phyloP scores from a whole-genome alignment of 2,329 filamentous ascomycete species.

The Trichophyton schoenleinii region DNA sequence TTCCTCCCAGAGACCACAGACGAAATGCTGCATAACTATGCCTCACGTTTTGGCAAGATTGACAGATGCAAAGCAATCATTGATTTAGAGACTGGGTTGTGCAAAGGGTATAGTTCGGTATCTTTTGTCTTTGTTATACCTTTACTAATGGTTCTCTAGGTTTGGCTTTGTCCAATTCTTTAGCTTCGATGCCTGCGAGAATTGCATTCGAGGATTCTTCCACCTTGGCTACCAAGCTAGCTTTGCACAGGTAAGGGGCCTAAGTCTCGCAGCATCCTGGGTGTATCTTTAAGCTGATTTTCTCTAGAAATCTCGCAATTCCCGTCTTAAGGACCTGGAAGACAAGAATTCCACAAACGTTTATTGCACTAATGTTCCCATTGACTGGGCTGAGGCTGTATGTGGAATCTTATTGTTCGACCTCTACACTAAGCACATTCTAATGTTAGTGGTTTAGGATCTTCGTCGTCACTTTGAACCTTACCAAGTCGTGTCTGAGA shows the following conservation, averaged over 20 bases:
- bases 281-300: slow-evolving; percentile 19
- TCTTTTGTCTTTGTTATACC: not conserved
- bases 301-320: slow-evolving; percentile 89
- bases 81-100: slow-evolving; percentile 80
- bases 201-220: slow-evolving; percentile 92
- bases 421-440: slow-evolving; percentile 6
- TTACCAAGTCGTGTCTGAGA: slow-evolving; percentile 69
- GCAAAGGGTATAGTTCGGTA: slow-evolving; percentile 65
- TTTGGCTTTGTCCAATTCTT: slow-evolving; percentile 97
- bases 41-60: slow-evolving; percentile 78
- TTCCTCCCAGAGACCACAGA: slow-evolving; percentile 92
- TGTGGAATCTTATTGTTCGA: slow-evolving; percentile 23
- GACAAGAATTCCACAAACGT: slow-evolving; percentile 86
- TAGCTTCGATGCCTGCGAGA: slow-evolving; percentile 76
- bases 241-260: slow-evolving; percentile 64
- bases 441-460: slow-evolving; percentile 40
- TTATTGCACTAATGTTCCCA: slow-evolving; percentile 94
- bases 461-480: slow-evolving; percentile 51
- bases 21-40: slow-evolving; percentile 69
- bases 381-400: slow-evolving; percentile 80
- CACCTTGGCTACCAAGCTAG: slow-evolving; percentile 93
- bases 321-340: slow-evolving; percentile 89
- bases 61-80: slow-evolving; percentile 98
- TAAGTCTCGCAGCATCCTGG: not conserved
- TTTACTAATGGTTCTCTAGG: slow-evolving; percentile 39